Percentiles rank a stretch among this genome's conserved stretches.
Conservation (phyloP, 495 filamentous ascomycete species). For the Neurospora pannonica region DNA sequence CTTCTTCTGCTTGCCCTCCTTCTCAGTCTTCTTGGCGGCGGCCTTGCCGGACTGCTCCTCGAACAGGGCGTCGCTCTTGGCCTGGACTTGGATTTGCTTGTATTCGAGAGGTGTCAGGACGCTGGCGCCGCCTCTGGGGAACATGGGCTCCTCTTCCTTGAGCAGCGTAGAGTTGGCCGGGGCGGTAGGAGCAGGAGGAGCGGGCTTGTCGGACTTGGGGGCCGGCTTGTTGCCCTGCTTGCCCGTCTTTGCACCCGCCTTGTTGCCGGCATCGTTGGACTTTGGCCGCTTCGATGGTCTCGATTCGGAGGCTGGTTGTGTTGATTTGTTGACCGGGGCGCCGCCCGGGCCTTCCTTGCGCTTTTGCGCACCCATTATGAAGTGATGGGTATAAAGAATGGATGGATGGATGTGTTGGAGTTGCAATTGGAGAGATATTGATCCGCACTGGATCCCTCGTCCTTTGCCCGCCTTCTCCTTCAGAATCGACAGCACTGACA, state of each 20-base stretch:
- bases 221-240: slow-evolving; percentile 11
- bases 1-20: slow-evolving; percentile 39
- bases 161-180: slow-evolving; percentile 21
- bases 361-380: slow-evolving; percentile 36
- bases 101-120: slow-evolving; percentile 87
- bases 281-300: slow-evolving; percentile 36
- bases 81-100: slow-evolving; percentile 92
- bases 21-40: slow-evolving; percentile 34
- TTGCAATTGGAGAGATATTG: slow-evolving; percentile 16
- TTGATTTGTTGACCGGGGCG: slow-evolving; percentile 27
- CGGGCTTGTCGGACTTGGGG: slow-evolving; percentile 18
- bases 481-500: background rate
- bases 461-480: slow-evolving; percentile 10
- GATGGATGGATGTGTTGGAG: background rate
- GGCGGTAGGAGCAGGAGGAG: slow-evolving; percentile 2
- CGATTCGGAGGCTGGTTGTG: slow-evolving; percentile 21
- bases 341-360: slow-evolving; percentile 38
- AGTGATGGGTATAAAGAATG: background rate
- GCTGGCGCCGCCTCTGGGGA: slow-evolving; percentile 87
- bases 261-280: slow-evolving; percentile 24
- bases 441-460: slow-evolving; percentile 4
- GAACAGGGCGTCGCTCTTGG: slow-evolving; percentile 85
- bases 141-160: slow-evolving; percentile 74
- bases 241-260: slow-evolving; percentile 10
- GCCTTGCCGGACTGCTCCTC: slow-evolving; percentile 56